phyloP scores from a whole-genome alignment of 2,329 filamentous ascomycete genomes.

The Onygenales sp. region DNA sequence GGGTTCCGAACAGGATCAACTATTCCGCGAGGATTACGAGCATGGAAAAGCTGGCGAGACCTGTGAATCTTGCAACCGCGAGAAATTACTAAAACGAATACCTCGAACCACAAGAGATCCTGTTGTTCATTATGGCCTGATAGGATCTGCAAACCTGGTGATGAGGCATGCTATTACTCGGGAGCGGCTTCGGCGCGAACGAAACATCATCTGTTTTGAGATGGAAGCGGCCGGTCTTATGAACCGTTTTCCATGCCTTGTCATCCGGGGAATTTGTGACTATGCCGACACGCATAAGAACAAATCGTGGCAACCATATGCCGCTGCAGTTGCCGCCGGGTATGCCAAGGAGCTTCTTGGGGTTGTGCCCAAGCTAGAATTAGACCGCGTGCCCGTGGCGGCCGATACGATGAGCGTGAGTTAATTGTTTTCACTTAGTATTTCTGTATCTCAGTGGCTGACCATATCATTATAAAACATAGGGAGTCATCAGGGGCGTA shows the following conservation, averaged over 20 bases:
- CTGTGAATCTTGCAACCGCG: neutral
- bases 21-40: neutral
- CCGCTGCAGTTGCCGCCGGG: conserved; percentile 11
- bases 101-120: neutral
- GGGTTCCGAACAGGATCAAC: too few species aligned
- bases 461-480: too few species aligned
- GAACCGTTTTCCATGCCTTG: conserved; percentile 9
- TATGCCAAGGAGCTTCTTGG: conserved; percentile 12
- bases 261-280: conserved; percentile 11
- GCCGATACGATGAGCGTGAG: too few species aligned
- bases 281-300: conserved; percentile 10
- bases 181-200: neutral
- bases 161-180: conserved; percentile 8
- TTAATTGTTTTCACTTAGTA: too few species aligned
- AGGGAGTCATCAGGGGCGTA: too few species aligned
- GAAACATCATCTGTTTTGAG: conserved; percentile 5
- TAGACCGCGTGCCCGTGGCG: neutral
- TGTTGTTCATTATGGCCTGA: conserved; percentile 11
- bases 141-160: conserved; percentile 13
- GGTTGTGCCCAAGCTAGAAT: neutral
- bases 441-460: too few species aligned
- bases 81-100: neutral
- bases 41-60: neutral
- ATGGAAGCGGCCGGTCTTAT: neutral
- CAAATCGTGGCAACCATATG: conserved; percentile 12